Evolutionary conservation across 805 yeast species (phyloP).

Genomic region (Metschnikowia shivogae): DNA sequence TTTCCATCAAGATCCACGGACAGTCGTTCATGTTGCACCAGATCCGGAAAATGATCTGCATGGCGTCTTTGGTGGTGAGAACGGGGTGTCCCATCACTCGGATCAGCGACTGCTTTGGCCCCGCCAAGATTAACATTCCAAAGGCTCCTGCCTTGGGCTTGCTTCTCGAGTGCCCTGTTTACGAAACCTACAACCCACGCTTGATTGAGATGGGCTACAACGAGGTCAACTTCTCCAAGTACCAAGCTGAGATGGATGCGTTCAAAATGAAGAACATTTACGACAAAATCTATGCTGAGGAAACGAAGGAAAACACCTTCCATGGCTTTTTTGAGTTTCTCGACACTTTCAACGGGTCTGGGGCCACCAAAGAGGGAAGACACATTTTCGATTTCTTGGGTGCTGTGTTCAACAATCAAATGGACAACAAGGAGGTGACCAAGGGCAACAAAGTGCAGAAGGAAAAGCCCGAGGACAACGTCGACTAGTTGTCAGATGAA

Average conservation of each 20-base stretch:
- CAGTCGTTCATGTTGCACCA: slow-evolving; percentile 98
- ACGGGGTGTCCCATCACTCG: slow-evolving; percentile 79
- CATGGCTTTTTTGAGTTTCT: slow-evolving; percentile 89
- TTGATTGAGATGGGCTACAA: slow-evolving; percentile 75
- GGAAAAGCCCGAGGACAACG: slow-evolving; percentile 8
- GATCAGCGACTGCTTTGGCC: slow-evolving; percentile 71
- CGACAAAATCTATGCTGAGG: slow-evolving; percentile 89
- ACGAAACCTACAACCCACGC: slow-evolving; percentile 74
- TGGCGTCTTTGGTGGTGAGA: slow-evolving; percentile 83
- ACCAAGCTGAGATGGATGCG: slow-evolving; percentile 66
- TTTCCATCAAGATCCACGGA: slow-evolving; percentile 92
- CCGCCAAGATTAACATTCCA: slow-evolving; percentile 79
- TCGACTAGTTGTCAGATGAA: slow-evolving; percentile 4
- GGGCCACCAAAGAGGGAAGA: slow-evolving; percentile 34
- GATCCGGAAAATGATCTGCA: slow-evolving; percentile 95
- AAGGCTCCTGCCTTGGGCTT: slow-evolving; percentile 97
- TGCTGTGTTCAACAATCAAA: slow-evolving; percentile 31
- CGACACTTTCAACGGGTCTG: slow-evolving; percentile 59
- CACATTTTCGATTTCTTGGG: slow-evolving; percentile 58
- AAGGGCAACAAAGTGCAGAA: slow-evolving; percentile 6
- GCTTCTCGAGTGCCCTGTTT: slow-evolving; percentile 86
- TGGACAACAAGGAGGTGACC: slow-evolving; percentile 14
- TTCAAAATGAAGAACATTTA: slow-evolving; percentile 88
- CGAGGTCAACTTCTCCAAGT: slow-evolving; percentile 62
- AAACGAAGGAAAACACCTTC: slow-evolving; percentile 79